phyloP scores from a whole-genome alignment of 768 basidiomycete genomes.

The Strobilomyces confusus region DNA sequence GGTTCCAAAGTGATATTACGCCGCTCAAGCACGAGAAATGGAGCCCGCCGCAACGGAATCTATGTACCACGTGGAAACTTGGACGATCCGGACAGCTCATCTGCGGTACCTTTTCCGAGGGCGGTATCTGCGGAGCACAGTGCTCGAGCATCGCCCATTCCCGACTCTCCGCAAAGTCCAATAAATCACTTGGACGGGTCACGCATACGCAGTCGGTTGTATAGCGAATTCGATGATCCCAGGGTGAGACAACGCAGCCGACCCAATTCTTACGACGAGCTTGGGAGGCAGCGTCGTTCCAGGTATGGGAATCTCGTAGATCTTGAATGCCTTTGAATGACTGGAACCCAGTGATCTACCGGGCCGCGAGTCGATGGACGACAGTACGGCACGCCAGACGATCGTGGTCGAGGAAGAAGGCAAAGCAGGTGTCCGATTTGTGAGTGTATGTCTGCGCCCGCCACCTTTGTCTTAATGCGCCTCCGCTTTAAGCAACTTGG shows the following conservation, averaged over 20 bases:
- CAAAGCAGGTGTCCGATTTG: constrained; percentile 74
- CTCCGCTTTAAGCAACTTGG: constrained; percentile 76
- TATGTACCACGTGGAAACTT: constrained; percentile 40
- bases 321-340: constrained; percentile 47
- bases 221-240: constrained; percentile 66
- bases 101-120: constrained; percentile 63
- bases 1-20: constrained; percentile 48
- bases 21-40: constrained; percentile 53
- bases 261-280: constrained; percentile 67
- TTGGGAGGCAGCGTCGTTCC: constrained; percentile 52
- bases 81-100: constrained; percentile 35
- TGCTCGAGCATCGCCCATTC: constrained; percentile 33
- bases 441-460: constrained; percentile 40
- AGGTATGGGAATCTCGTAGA: constrained; percentile 74
- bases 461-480: constrained; percentile 6
- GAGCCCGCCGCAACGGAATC: constrained; percentile 44
- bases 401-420: constrained; percentile 80
- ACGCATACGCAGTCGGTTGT: constrained; percentile 57
- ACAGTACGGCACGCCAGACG: constrained; percentile 59
- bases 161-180: constrained; percentile 30
- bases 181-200: constrained; percentile 33
- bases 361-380: constrained; percentile 59
- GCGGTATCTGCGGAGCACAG: constrained; percentile 50
- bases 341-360: constrained; percentile 63
- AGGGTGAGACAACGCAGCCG: constrained; percentile 49